Percentiles rank a stretch among this genome's conserved stretches.
These are phyloP conservation scores for Sarocladium kiliense DNA, from an alignment of 2,329 filamentous ascomycete species.

Conservation along the genomic window DNA sequence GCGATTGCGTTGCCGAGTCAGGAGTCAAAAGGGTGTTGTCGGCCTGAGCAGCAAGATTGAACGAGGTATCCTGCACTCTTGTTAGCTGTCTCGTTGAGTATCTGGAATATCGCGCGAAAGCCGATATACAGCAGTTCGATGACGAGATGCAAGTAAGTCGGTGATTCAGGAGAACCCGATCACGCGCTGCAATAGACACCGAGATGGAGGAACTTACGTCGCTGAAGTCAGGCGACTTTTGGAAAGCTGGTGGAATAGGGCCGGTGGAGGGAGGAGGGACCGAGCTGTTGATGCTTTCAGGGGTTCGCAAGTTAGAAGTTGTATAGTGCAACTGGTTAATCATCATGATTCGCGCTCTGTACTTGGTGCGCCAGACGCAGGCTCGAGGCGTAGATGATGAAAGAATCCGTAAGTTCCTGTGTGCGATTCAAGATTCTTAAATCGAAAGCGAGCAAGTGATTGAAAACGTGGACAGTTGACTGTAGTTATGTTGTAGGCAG, in stretches of 20 bases:
- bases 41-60: slow-evolving; percentile 8
- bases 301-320: background rate
- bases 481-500: background rate
- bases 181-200: too few species aligned
- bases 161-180: too few species aligned
- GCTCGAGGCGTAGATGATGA: background rate
- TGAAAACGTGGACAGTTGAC: background rate
- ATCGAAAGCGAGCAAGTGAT: background rate
- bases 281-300: background rate
- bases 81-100: too few species aligned
- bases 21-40: slow-evolving; percentile 11
- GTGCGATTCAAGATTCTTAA: background rate
- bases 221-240: background rate
- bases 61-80: slow-evolving; percentile 9
- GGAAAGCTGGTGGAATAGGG: background rate
- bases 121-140: too few species aligned
- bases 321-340: slow-evolving; percentile 7
- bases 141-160: too few species aligned
- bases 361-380: background rate
- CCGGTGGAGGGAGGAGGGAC: background rate
- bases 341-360: background rate
- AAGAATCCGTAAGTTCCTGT: too few species aligned
- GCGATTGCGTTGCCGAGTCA: slow-evolving; percentile 9
- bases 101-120: too few species aligned
- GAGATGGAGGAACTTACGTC: background rate